Evolutionary conservation across 176 grass and related monocot genomes (phyloP).

Genomic region (Saccharum spontaneum): DNA sequence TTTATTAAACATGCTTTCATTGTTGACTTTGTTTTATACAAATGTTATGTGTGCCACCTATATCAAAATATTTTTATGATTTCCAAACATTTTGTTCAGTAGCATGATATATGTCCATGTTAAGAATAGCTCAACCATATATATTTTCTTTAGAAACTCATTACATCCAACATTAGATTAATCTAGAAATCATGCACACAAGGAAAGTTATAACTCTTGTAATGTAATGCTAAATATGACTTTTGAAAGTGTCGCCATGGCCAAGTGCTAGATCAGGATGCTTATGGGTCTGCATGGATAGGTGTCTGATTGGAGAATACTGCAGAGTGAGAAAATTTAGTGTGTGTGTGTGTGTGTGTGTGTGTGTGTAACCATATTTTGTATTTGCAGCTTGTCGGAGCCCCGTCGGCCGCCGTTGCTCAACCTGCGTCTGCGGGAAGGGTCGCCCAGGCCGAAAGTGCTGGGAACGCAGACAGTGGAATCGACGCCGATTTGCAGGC

Average conservation of each 20-base stretch:
- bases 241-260: not conserved
- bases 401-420: conserved; percentile 50
- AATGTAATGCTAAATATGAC: not conserved
- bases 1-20: not conserved
- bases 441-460: conserved; percentile 65
- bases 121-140: not conserved
- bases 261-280: not conserved
- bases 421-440: conserved; percentile 41
- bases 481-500: conserved; percentile 66
- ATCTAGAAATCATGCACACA: conserved; percentile 1
- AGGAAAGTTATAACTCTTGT: not conserved
- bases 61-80: not conserved
- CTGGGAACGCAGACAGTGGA: conserved; percentile 38
- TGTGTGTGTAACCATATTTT: not conserved
- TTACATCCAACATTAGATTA: not conserved
- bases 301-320: not conserved
- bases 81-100: not conserved
- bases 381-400: conserved; percentile 58
- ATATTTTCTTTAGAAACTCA: not conserved
- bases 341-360: no score
- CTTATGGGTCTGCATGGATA: not conserved
- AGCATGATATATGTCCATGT: not conserved
- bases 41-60: not conserved
- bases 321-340: not conserved
- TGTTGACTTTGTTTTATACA: not conserved